Base-by-base conservation (phyloP, 352 stramenopile genomes). In the Thalassiosira exigua region DNA sequence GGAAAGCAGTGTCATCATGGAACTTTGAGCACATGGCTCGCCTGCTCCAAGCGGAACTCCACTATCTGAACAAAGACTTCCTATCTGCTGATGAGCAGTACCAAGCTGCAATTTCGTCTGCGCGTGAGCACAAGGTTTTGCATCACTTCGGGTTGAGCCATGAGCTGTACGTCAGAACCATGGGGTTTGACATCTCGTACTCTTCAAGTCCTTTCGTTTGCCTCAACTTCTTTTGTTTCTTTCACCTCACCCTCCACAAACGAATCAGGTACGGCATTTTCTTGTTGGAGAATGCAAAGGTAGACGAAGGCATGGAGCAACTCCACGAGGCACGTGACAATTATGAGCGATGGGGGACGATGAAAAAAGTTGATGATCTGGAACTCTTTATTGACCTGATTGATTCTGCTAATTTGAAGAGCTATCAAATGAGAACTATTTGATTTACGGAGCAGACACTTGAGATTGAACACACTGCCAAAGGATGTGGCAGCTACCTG, bases 211-310 rank as follows among this genome's bases (percentile, higher is more conserved):
- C n/a, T n/a, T n/a, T n/a, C n/a, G n/a, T n/a, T n/a, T n/a, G n/a
- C n/a, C n/a, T n/a, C n/a, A n/a, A n/a, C n/a, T n/a, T n/a, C n/a
- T n/a, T n/a, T n/a, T n/a, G n/a, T n/a, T n/a, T n/a, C n/a, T n/a
- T n/a, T n/a, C n/a, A n/a, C n/a, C n/a, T n/a, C n/a, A n/a, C n/a
- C n/a, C n/a, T 68, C n/a, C n/a, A n/a, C n/a, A n/a, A n/a, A n/a
- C n/a, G n/a, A n/a, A n/a, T n/a, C n/a, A n/a, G n/a, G 39, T 48
- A 48, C n/a, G 74, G 66, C 17, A 68, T 65, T 27, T 82, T 72
- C 22, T 53, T n/a, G 4, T 17, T 59, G 9, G 42, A 56, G n/a
- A 56, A 56, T 56, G 5, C 5, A 19, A 5, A 27, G 46, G 46
- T 56, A 11, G 46, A 56, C 17, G 22, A 56, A 29, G 46, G 46